phyloP scores from a whole-genome alignment of 805 yeast genomes.

The Teunomyces tritomae region DNA sequence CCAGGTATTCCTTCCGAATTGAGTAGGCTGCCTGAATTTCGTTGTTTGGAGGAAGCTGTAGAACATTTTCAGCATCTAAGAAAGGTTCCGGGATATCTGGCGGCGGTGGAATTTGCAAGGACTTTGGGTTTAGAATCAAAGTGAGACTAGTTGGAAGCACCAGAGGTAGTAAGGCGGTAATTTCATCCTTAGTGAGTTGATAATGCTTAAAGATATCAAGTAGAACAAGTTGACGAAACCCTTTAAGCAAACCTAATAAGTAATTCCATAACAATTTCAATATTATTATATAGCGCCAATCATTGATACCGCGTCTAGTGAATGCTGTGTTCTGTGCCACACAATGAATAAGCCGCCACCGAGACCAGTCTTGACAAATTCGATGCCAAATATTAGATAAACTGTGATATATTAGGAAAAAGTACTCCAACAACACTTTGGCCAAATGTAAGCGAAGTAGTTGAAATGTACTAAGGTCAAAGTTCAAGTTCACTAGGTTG shows the following conservation, averaged over 20 bases:
- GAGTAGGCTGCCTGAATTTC: slow-evolving; percentile 30
- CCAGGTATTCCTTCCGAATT: slow-evolving; percentile 37
- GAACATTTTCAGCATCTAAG: slow-evolving; percentile 37
- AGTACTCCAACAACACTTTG: neutral
- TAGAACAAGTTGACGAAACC: neutral
- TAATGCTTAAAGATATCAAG: neutral
- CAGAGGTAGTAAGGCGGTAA: neutral
- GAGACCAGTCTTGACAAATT: neutral
- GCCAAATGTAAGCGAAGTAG: neutral
- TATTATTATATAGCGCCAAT: neutral
- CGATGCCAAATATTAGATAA: neutral
- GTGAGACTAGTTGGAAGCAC: slow-evolving; percentile 12
- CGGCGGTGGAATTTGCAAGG: slow-evolving; percentile 32
- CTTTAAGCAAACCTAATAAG: neutral
- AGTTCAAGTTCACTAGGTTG: neutral
- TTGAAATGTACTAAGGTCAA: neutral
- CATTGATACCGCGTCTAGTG: neutral
- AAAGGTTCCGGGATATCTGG: slow-evolving; percentile 45
- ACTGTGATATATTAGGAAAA: neutral
- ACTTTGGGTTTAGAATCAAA: slow-evolving; percentile 27
- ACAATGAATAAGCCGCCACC: neutral
- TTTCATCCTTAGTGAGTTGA: neutral
- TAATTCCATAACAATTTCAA: neutral
- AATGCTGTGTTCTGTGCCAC: neutral
- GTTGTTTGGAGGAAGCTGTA: slow-evolving; percentile 36